Conservation (phyloP, 768 basidiomycete genomes). For the Leucogyrophana mollusca region DNA sequence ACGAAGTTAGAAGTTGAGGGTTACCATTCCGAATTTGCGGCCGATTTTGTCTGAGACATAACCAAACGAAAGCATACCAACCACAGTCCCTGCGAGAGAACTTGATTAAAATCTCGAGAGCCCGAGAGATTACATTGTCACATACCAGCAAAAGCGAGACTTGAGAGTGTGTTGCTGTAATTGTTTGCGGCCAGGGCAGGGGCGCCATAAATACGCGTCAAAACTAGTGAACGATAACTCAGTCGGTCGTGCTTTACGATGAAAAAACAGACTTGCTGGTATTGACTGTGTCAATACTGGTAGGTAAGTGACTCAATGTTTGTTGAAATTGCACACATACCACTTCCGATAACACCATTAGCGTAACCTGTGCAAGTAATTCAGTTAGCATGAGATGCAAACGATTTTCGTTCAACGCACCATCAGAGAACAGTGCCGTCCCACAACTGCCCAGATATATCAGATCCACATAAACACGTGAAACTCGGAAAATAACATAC, state of each 20-base stretch:
- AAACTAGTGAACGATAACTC: conserved; percentile 42
- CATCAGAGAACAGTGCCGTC: conserved; percentile 86
- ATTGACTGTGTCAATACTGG: conserved; percentile 47
- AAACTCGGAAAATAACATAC: conserved; percentile 39
- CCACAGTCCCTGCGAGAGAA: conserved; percentile 76
- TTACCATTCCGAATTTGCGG: conserved; percentile 84
- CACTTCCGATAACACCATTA: conserved; percentile 75
- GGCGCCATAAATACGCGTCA: conserved; percentile 68
- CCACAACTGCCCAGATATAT: conserved; percentile 55
- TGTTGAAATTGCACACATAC: conserved; percentile 39
- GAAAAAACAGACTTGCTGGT: conserved; percentile 45
- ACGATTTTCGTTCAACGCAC: conserved; percentile 32
- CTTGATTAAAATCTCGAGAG: conserved; percentile 67
- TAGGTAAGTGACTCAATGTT: neutral
- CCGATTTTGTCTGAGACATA: conserved; percentile 86
- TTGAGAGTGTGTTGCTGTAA: conserved; percentile 61
- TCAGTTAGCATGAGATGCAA: neutral
- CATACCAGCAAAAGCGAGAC: conserved; percentile 80
- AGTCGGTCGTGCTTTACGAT: neutral
- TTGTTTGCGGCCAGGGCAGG: conserved; percentile 48
- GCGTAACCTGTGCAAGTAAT: conserved; percentile 60
- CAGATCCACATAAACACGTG: conserved; percentile 1
- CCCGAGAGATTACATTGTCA: conserved; percentile 71
- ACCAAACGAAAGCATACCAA: conserved; percentile 83
- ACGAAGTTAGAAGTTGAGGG: too few species aligned